Evolutionary conservation across 2,329 filamentous ascomycete genomes (phyloP).

Genomic region (Trichoderma sp.): DNA sequence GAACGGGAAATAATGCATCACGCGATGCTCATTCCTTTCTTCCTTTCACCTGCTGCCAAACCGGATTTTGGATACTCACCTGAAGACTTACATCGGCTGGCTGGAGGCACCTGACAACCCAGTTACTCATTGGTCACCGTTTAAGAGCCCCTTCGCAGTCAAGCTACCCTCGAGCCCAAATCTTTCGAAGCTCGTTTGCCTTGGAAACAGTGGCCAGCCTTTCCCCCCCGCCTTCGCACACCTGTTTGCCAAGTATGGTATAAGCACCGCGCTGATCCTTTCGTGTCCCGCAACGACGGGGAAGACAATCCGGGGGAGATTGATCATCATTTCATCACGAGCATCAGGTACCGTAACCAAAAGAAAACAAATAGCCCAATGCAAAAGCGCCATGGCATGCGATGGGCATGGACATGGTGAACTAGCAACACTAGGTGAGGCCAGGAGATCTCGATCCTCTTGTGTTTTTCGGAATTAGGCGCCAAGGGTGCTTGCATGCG

Average conservation of each 20-base stretch:
- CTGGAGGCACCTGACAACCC: neutral
- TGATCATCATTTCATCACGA: constrained; percentile 22
- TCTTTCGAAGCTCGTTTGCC: neutral
- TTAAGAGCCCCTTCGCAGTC: neutral
- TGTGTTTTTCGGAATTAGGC: constrained; percentile 12
- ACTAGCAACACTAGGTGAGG: neutral
- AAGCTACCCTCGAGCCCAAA: neutral
- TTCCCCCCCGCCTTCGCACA: neutral
- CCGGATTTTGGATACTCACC: neutral
- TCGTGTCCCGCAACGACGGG: neutral
- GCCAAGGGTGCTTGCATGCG: neutral
- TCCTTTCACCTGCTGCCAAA: neutral
- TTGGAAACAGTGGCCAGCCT: neutral
- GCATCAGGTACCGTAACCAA: constrained; percentile 1
- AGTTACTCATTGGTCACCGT: neutral
- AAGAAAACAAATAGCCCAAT: neutral
- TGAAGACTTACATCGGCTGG: neutral
- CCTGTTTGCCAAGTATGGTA: neutral
- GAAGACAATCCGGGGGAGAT: neutral
- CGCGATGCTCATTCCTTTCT: neutral
- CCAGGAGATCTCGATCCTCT: constrained; percentile 21
- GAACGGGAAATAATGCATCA: constrained; percentile 5
- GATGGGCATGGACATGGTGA: neutral
- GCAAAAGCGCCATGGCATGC: neutral
- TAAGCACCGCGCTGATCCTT: constrained; percentile 17